These are phyloP conservation scores for Collybia nuda DNA, from an alignment of 768 basidiomycete genomes.

Conservation along the genomic window DNA sequence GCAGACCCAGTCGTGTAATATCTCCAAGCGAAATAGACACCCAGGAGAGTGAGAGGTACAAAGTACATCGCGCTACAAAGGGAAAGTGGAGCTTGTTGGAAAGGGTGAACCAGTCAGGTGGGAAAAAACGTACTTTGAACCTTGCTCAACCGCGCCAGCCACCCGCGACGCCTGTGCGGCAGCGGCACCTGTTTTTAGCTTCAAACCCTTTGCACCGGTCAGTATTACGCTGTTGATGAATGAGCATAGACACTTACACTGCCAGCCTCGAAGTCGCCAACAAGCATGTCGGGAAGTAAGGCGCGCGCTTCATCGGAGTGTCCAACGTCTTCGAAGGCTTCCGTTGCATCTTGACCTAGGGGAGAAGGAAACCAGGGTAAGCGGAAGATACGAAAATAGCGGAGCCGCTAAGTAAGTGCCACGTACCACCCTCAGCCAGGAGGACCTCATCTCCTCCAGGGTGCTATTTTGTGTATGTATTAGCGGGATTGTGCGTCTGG, in stretches of 20 bases:
- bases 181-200: slow-evolving; percentile 52
- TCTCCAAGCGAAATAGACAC: slow-evolving; percentile 87
- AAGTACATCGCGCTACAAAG: slow-evolving; percentile 73
- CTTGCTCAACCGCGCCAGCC: slow-evolving; percentile 56
- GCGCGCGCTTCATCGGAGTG: slow-evolving; percentile 97
- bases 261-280: slow-evolving; percentile 80
- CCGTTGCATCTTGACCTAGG: slow-evolving; percentile 91
- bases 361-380: slow-evolving; percentile 9
- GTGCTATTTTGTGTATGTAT: slow-evolving; percentile 50
- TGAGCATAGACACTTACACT: slow-evolving; percentile 43
- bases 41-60: slow-evolving; percentile 74
- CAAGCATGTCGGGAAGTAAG: slow-evolving; percentile 72
- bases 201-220: slow-evolving; percentile 37
- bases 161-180: slow-evolving; percentile 45
- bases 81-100: slow-evolving; percentile 8
- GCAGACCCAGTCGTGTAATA: slow-evolving; percentile 57
- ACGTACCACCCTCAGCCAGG: slow-evolving; percentile 85
- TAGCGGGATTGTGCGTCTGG: neutral
- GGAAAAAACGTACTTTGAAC: slow-evolving; percentile 57
- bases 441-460: slow-evolving; percentile 99
- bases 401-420: slow-evolving; percentile 17
- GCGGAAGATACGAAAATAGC: slow-evolving; percentile 4
- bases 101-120: too few relatives aligned
- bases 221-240: slow-evolving; percentile 6
- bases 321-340: slow-evolving; percentile 98